Percentiles rank a stretch among this genome's conserved stretches.
Evolutionary conservation across 352 stramenopile genomes (phyloP).

Genomic region (Elongisporangium prolatum): DNA sequence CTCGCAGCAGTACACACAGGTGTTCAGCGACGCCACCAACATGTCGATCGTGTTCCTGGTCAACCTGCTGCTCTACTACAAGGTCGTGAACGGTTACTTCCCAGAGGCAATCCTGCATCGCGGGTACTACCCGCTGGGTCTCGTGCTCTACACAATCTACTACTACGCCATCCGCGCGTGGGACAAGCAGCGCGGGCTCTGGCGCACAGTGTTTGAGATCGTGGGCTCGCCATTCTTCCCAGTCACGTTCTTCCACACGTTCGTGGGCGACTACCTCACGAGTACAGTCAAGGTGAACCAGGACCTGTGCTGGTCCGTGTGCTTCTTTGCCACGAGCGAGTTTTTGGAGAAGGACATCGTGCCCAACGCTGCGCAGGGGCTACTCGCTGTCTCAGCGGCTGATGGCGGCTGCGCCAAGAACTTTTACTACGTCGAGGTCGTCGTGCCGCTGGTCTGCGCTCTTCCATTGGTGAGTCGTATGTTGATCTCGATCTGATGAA

Average conservation of each 20-base stretch:
- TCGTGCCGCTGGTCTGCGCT: slow-evolving; percentile 93
- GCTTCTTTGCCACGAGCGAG: slow-evolving; percentile 93
- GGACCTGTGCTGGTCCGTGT: slow-evolving; percentile 92
- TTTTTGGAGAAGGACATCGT: slow-evolving; percentile 79
- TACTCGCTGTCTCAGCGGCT: slow-evolving; percentile 12
- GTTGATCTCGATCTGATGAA: neutral
- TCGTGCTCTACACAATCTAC: slow-evolving; percentile 92
- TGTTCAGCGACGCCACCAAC: slow-evolving; percentile 95
- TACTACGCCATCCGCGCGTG: slow-evolving; percentile 90
- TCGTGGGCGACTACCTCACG: slow-evolving; percentile 85
- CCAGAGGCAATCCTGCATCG: slow-evolving; percentile 73
- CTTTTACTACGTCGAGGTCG: slow-evolving; percentile 92
- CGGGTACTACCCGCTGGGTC: slow-evolving; percentile 89
- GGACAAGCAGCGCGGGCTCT: slow-evolving; percentile 78
- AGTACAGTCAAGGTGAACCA: slow-evolving; percentile 83
- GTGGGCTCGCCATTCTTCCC: slow-evolving; percentile 88
- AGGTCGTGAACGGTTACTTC: slow-evolving; percentile 89
- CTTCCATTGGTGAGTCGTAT: slow-evolving; percentile 78
- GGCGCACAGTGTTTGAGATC: slow-evolving; percentile 85
- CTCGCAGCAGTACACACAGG: slow-evolving; percentile 81
- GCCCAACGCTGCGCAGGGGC: slow-evolving; percentile 9
- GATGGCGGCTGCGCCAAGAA: slow-evolving; percentile 44
- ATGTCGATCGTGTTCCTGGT: slow-evolving; percentile 95
- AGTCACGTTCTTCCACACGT: slow-evolving; percentile 94
- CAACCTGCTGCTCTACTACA: slow-evolving; percentile 97